phyloP scores from a whole-genome alignment of 306 rosid species.

The Inga laurina region DNA sequence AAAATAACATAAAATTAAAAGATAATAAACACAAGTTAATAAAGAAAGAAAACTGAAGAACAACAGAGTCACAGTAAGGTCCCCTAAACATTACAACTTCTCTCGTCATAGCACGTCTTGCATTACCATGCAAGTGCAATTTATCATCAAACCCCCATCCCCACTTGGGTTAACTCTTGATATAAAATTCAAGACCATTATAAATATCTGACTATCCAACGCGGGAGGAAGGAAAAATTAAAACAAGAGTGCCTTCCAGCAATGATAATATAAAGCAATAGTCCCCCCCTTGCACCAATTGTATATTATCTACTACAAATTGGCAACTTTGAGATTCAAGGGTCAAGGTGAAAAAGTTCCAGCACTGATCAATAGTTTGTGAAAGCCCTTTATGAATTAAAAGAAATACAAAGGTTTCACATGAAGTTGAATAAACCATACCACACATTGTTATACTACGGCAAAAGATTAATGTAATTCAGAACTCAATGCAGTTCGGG shows the following conservation, averaged over 20 bases:
- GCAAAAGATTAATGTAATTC: not conserved
- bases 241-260: not conserved
- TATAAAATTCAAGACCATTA: constrained; percentile 1
- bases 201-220: not conserved
- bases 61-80: not conserved
- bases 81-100: constrained; percentile 8
- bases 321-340: not conserved
- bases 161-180: too few species aligned
- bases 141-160: not conserved
- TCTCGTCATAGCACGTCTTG: not conserved
- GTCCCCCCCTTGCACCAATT: not conserved
- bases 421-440: not conserved
- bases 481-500: not conserved
- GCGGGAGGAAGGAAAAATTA: not conserved
- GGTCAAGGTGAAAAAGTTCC: not conserved
- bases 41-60: constrained; percentile 15
- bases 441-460: not conserved
- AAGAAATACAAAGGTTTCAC: not conserved
- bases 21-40: constrained; percentile 2
- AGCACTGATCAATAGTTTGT: not conserved
- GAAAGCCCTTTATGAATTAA: not conserved
- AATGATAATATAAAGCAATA: not conserved
- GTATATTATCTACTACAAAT: not conserved
- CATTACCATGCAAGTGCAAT: not conserved
- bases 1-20: not conserved